Base-by-base conservation (phyloP, 2,329 filamentous ascomycete genomes). In the Chaetomium sp. region DNA sequence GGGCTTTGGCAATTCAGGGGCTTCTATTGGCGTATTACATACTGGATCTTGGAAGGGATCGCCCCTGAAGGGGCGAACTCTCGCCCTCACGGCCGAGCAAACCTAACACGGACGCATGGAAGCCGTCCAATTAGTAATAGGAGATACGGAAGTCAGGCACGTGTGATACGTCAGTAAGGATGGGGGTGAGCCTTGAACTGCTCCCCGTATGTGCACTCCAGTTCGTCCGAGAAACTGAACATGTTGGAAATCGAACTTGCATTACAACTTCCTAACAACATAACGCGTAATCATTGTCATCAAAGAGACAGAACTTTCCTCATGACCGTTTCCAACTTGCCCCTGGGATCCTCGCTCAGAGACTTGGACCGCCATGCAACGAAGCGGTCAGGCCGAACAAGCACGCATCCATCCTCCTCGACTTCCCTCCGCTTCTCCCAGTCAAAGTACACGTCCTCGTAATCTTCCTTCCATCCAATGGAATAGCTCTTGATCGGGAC, bases 381-480 rank as follows among this genome's bases (percentile, higher is more conserved):
- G 67, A 86, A 85, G 13, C 82, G 74, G 76, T 89, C 87, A 1
- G 86, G 86, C 13, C 86, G 75, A 4, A 84, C 80, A 23, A 89
- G 77, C n/a, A 89, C 79, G 69, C 80, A 83, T 1, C 87, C 86
- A 64, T 82, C 80, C 66, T 88, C 86, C 21, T 81, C 79, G 1
- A 89, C 79, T 50, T 82, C 84, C 19, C 84, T 77, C 60, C 78
- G 73, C 55, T 75, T 74, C 10, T 77, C 79, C 87, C 87, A 90
- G 62, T 87, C 84, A 65, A 81, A 81, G 72, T 88, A 88, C 0
- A 85, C 78, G 70, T 89, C 87, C 71, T 87, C 82, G 67, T 80
- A 89, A 64, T 89, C 85, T 65, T 84, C 81, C 13, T 78, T 75
- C 74, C 80, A 85, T 0, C 87, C 87, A 67, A 89, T 84, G 2